Evolutionary conservation across 441 rosid genomes (phyloP).

Genomic region (Erodium trifolium): DNA sequence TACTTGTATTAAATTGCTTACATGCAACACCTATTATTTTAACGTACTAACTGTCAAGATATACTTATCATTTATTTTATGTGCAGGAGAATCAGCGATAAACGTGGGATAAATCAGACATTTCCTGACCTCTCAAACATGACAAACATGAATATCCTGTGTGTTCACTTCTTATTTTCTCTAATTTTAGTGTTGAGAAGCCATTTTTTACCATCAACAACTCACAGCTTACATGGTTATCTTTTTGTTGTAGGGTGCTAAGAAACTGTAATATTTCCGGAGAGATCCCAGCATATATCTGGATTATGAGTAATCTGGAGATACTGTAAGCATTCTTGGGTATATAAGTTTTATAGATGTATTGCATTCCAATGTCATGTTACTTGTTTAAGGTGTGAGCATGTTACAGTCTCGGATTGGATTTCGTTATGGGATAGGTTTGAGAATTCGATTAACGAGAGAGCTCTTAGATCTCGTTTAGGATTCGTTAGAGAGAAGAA

Average conservation of each 20-base stretch:
- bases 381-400: too few relatives aligned
- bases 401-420: too few relatives aligned
- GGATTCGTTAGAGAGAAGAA: too few relatives aligned
- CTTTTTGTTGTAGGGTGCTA: constrained; percentile 24
- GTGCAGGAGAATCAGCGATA: constrained; percentile 66
- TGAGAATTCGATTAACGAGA: too few relatives aligned
- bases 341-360: too few relatives aligned
- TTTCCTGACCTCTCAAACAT: constrained; percentile 44
- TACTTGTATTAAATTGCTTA: not conserved
- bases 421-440: not conserved
- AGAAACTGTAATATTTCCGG: constrained; percentile 32
- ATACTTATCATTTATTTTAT: constrained; percentile 11
- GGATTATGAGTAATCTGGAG: constrained; percentile 25
- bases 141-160: constrained; percentile 25
- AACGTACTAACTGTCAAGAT: constrained; percentile 8
- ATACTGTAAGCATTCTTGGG: constrained; percentile 24
- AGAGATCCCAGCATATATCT: constrained; percentile 28
- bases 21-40: not conserved
- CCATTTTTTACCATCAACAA: not conserved
- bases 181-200: not conserved
- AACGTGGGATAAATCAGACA: constrained; percentile 44
- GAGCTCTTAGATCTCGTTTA: too few relatives aligned
- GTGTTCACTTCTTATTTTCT: constrained; percentile 15
- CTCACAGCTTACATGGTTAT: not conserved
- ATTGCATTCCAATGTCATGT: too few relatives aligned